Conservation (phyloP, 352 stramenopile species). For the Globisporangium emineosum region DNA sequence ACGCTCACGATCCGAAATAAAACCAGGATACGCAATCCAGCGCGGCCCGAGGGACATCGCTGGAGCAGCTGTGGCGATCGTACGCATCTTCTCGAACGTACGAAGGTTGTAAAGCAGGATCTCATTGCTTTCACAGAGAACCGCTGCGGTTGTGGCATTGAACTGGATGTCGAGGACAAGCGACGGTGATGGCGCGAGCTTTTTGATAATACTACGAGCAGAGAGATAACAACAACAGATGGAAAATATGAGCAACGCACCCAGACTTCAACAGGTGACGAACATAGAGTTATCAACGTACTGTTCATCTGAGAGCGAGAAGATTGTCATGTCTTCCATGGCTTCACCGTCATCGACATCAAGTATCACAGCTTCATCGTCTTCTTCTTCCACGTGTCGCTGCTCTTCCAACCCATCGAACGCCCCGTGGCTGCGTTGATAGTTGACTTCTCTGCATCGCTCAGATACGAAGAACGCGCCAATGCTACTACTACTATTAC, state of each 20-base stretch:
- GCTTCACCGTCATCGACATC: slow-evolving; percentile 26
- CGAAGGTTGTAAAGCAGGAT: slow-evolving; percentile 61
- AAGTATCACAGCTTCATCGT: slow-evolving; percentile 35
- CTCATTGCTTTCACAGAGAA: slow-evolving; percentile 68
- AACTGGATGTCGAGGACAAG: slow-evolving; percentile 70
- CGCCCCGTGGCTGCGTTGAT: slow-evolving; percentile 11
- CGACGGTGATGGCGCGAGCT: slow-evolving; percentile 52
- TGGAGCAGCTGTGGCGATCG: slow-evolving; percentile 45
- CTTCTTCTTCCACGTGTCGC: slow-evolving; percentile 34
- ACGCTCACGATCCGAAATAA: slow-evolving; percentile 23
- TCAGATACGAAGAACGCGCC: slow-evolving; percentile 57
- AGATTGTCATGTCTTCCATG: slow-evolving; percentile 47
- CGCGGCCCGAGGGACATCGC: slow-evolving; percentile 64
- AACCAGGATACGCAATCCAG: slow-evolving; percentile 70
- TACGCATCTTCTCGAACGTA: slow-evolving; percentile 43
- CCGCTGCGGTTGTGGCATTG: slow-evolving; percentile 43
- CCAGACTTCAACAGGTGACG: neutral
- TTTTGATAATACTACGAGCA: slow-evolving; percentile 39
- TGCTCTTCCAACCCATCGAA: slow-evolving; percentile 23
- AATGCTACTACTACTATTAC: slow-evolving; percentile 8
- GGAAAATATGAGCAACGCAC: neutral
- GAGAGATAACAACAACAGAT: neutral
- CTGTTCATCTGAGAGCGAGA: slow-evolving; percentile 52
- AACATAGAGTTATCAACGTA: slow-evolving; percentile 8
- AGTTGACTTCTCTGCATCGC: slow-evolving; percentile 34